These are phyloP conservation scores for Helichrysum umbraculigerum DNA, from an alignment of 129 eudicot species.

Conservation along the genomic window DNA sequence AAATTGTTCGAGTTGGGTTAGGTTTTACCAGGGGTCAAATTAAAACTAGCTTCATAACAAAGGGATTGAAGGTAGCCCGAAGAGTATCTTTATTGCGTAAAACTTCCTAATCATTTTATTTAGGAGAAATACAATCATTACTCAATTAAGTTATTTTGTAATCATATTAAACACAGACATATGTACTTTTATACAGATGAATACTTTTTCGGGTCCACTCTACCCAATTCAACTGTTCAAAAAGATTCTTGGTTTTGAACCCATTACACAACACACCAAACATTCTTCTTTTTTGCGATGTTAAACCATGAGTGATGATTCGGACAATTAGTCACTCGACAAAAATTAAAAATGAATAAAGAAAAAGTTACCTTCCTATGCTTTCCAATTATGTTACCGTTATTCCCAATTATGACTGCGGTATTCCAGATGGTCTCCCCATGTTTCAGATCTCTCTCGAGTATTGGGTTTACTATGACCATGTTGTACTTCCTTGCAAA, in stretches of 20 bases:
- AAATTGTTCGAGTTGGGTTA: not conserved
- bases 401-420: conserved; percentile 85
- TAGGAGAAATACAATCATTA: too few relatives aligned
- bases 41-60: too few relatives aligned
- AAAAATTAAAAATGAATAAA: not conserved
- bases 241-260: too few relatives aligned
- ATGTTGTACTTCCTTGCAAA: conserved; percentile 86
- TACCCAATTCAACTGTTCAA: too few relatives aligned
- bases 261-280: too few relatives aligned
- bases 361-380: conserved; percentile 74
- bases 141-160: too few relatives aligned
- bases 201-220: too few relatives aligned
- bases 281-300: not conserved
- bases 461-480: conserved; percentile 91
- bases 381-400: conserved; percentile 93
- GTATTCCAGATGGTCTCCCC: conserved; percentile 98
- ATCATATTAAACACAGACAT: too few relatives aligned
- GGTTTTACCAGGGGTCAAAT: not conserved
- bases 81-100: too few relatives aligned
- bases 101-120: too few relatives aligned
- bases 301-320: not conserved
- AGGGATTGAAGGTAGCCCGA: too few relatives aligned
- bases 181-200: too few relatives aligned
- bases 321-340: not conserved
- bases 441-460: conserved; percentile 83